Base-by-base conservation (phyloP, 257 asterid genomes). In the Asclepias syriaca region DNA sequence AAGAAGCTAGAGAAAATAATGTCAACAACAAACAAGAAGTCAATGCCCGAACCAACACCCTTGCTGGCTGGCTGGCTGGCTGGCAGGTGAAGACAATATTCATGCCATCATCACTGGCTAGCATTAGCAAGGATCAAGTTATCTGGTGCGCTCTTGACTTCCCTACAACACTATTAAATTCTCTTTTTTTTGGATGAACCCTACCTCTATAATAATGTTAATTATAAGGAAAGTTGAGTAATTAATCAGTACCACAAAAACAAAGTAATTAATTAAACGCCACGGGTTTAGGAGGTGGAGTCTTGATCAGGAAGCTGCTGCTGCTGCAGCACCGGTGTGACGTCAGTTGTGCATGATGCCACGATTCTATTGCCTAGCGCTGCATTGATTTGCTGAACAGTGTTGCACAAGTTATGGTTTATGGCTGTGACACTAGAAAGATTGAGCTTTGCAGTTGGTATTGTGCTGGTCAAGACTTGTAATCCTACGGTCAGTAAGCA, bases 1-100 rank as follows among this genome's bases (percentile, higher is more conserved):
- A 3, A 12, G 34, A 14, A 70, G 61, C 57, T 68, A 32, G 60
- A 49, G 56, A 3, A 59, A 15, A 61, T 65, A 45, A 73, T 45
- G 57, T 69, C 34, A 40, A 29, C 59, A 76, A 54, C 55, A 70
- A 79, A 80, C 72, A 78, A 78, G 93, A 93, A 93, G 98, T 93
- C 98, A 93, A 90, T 88, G 77, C 98, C 98, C 97, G 98, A 90
- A 93, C 98, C 95, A 89, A 79, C 84, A 84, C 84, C 95, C 88
- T 81, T 84, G 84, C 85, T 61, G 74, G 66, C 58, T 69, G 82
- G 21, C 45, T 40, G 45, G 45, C 45, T 39, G 45, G 45, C 46
- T 61, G 76, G 68, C 58, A 71, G 82, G 21, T 76, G 64, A 78
- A 81, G 27, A 16, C 12, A 3, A 13, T 66, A 73, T 27, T 18